Conservation (phyloP, 345 rosid species). For the Brassica napus region Da-Ae NC_063442.1:34546001-34546500, state of each 20-base stretch:
- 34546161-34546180: conserved; percentile 77
- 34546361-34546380: neutral
- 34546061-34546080: conserved; percentile 63
- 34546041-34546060: conserved; percentile 67
- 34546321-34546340: conserved; percentile 48
- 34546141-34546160: conserved; percentile 90
- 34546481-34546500: conserved; percentile 49
- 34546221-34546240: neutral
- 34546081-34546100: conserved; percentile 76
- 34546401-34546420: conserved; percentile 65
- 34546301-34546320: conserved; percentile 80
- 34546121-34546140: conserved; percentile 76
- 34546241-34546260: neutral
- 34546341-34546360: conserved; percentile 8
- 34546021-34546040: neutral
- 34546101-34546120: conserved; percentile 74
- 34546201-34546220: neutral
- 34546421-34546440: conserved; percentile 62
- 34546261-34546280: conserved; percentile 72
- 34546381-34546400: neutral
- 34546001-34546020: conserved; percentile 15
- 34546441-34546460: conserved; percentile 86
- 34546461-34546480: conserved; percentile 91
- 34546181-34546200: neutral
- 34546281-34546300: conserved; percentile 82